Base-by-base conservation (phyloP, 176 grass and related monocot species). In the Oryza coarctata region DNA sequence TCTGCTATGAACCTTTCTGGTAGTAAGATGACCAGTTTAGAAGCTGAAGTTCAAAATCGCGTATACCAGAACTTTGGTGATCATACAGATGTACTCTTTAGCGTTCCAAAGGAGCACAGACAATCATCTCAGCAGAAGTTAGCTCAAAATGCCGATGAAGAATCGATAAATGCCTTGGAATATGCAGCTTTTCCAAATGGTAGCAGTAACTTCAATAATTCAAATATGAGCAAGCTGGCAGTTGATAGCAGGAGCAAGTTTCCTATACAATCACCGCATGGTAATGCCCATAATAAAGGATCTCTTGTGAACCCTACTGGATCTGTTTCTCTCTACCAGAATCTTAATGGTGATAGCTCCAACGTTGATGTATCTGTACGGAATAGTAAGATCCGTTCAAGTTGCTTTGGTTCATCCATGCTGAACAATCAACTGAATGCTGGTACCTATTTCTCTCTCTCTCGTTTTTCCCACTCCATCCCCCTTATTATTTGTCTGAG, bases 401-500 rank as follows among this genome's bases (percentile, higher is more conserved):
- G 81, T 12, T 14, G 52, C 80, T 85, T 82, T 83, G 75, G 78
- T 71, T 73, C 85, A 39, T 68, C 73, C 73, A 84, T 90, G 79
- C 80, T 98, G 79, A 89, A 82, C 67, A 91, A 86, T 82, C 92
- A 86, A 77, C 68, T 91, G 52, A 84, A 81, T 86, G 28, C 82
- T 77, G 95, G 95, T 98, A 70, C 79, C 9, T n/a, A n/a, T n/a
- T n/a, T n/a, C n/a, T 43, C 79, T 76, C 67, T 44, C 58, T 18
- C 30, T 28, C 35, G 6, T 57, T 43, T 20, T 29, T 35, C n/a
- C 39, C 22, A 63, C 18, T 10, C 30, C 45, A 25, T 30, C 36
- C 39, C n/a, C 6, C 5, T 66, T 8, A 63, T 4, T 22, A 32
- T 31, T 39, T n/a, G 3, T 12, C 39, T 70, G 73, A 71, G 44